Conservation (phyloP, 345 rosid genomes). For the Capsella bursapastoris region DNA sequence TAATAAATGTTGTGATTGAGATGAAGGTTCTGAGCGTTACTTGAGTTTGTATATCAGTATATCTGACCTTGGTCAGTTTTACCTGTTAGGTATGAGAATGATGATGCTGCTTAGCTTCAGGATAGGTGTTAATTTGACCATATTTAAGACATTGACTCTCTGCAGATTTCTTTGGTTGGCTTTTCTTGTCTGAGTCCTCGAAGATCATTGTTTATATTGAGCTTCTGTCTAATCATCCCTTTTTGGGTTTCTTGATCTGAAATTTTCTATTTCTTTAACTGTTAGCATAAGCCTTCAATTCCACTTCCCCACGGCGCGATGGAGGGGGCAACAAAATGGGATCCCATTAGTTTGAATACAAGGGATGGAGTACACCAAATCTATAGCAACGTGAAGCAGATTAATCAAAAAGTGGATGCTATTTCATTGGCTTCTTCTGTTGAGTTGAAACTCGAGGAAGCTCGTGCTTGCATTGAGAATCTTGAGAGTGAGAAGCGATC, state of each 20-base stretch:
- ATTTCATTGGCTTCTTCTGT: constrained; percentile 63
- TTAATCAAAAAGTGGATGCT: constrained; percentile 64
- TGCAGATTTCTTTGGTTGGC: not conserved
- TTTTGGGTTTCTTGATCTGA: constrained; percentile 21
- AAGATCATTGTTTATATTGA: not conserved
- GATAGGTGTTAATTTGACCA: constrained; percentile 1
- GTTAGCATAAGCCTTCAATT: constrained; percentile 62
- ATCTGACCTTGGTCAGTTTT: constrained; percentile 5
- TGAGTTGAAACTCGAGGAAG: constrained; percentile 70
- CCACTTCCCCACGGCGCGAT: constrained; percentile 67
- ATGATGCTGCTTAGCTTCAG: constrained; percentile 4
- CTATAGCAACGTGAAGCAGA: constrained; percentile 49
- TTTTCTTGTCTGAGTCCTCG: constrained; percentile 1
- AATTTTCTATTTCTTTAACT: constrained; percentile 10
- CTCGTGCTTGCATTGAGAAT: constrained; percentile 60
- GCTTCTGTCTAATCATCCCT: not conserved
- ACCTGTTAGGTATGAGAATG: not conserved
- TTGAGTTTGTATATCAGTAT: not conserved
- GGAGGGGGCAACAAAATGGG: constrained; percentile 93
- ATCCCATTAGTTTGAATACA: constrained; percentile 58
- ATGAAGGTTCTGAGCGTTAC: constrained; percentile 22
- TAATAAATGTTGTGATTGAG: not conserved
- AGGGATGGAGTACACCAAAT: constrained; percentile 56
- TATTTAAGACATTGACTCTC: constrained; percentile 7
- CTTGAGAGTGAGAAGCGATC: constrained; percentile 73